phyloP scores from a whole-genome alignment of 129 eudicot genomes.

The Pittosporum tobira region DNA sequence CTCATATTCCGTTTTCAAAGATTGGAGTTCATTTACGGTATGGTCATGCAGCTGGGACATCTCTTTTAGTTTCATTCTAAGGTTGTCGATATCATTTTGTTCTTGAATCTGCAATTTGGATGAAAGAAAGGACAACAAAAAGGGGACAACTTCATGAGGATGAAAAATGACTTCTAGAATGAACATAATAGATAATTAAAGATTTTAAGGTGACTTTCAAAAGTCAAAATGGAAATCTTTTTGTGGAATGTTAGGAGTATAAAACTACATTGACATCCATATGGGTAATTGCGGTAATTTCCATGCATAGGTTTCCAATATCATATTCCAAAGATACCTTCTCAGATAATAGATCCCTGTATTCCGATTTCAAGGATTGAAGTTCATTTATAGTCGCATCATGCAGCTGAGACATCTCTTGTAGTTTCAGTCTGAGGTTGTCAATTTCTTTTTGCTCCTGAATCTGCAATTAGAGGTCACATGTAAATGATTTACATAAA shows the following conservation, averaged over 20 bases:
- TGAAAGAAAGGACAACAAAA: neutral
- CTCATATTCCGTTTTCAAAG: conserved; percentile 30
- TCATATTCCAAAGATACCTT: conserved; percentile 39
- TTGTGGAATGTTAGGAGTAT: no score
- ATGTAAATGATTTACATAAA: neutral
- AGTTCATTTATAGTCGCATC: conserved; percentile 43
- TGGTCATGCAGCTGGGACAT: conserved; percentile 41
- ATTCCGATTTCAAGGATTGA: conserved; percentile 35
- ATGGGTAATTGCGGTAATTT: neutral
- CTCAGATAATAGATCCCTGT: conserved; percentile 43
- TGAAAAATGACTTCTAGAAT: neutral
- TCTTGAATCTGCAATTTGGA: conserved; percentile 27
- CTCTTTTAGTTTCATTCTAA: conserved; percentile 42
- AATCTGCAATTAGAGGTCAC: conserved; percentile 20
- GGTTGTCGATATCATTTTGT: conserved; percentile 40
- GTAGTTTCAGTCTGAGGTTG: conserved; percentile 40
- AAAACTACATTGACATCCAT: neutral
- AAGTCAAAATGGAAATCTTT: no score
- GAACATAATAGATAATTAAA: no score
- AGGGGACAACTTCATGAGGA: neutral
- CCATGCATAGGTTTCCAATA: neutral
- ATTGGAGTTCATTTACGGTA: conserved; percentile 39
- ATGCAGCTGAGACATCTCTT: conserved; percentile 46
- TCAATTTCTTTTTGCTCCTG: conserved; percentile 40
- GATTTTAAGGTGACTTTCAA: no score